Evolutionary conservation across 225 moss, liverwort and hornwort species (phyloP), one percentile per base, ranked within the genome.

Genomic region (Anthoceros angustus): DNA sequence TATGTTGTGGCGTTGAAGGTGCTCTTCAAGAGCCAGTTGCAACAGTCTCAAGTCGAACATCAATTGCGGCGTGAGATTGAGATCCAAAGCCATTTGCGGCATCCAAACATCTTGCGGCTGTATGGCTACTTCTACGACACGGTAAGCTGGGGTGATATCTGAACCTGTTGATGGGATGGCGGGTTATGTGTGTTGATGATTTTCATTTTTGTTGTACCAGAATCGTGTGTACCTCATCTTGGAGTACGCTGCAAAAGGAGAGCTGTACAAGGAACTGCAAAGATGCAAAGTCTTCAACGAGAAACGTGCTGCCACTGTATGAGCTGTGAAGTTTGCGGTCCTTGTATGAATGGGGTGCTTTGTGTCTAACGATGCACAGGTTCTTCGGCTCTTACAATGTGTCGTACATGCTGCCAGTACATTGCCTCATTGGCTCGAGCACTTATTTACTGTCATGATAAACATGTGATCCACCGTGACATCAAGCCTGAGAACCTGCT

Each of bases 41-140:
- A 95, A 74, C 95, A 95, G 69, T 95, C 95, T 3, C 95, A 95
- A 66, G 95, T 95, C 14, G 91, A 91, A 70, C 95, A 95, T 64
- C 95, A 95, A 60, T 74, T 95, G 62, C 91, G 95, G 2, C 88
- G 95, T 0, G 95, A 95, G 66, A 95, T 95, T 67, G 95, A 95
- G 80, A 95, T 95, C 39, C 95, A 95, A 50, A 91, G 88, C 63
- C 95, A 95, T 50, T 90, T 95, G 43, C 91, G 95, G 0, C 95
- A 95, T 71, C 95, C 95, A 0, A 95, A 91, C n/a, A 95, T 95
- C 70, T 86, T 95, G 61, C 95, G 95, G n/a, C 86, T 95, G 2
- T 95, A 91, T 41, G 95, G 91, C 0, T 91, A 95, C 62, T 91
- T 95, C 24, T 91, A 95, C 69, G 95, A 95, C 61, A 79, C 86